phyloP scores from a whole-genome alignment of 208 protist genomes.

The Phytomonas francai region DNA sequence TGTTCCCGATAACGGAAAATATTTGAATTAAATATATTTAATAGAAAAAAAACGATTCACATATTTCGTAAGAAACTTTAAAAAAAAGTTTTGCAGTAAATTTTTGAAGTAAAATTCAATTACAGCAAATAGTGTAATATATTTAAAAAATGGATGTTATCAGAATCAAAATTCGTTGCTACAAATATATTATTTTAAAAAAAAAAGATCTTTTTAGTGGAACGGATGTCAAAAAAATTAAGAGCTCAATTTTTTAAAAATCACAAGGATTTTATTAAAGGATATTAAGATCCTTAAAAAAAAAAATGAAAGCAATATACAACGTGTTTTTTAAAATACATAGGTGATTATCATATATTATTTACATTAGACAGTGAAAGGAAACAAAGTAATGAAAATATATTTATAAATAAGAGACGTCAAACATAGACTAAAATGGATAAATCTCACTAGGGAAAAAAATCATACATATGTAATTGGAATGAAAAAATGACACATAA shows the following conservation, averaged over 20 bases:
- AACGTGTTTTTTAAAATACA: neutral
- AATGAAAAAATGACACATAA: neutral
- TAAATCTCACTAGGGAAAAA: too few species aligned
- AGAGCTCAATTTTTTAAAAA: neutral
- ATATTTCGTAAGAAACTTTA: neutral
- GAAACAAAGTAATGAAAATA: neutral
- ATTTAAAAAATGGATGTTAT: neutral
- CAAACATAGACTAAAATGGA: neutral
- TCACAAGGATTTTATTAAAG: conserved; percentile 1
- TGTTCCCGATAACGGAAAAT: neutral
- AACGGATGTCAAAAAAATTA: conserved; percentile 2
- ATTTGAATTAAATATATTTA: conserved; percentile 10
- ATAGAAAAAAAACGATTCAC: neutral
- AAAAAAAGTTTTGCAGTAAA: conserved; percentile 7
- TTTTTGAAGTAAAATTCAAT: conserved; percentile 6
- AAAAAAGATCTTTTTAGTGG: neutral
- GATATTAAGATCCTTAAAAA: conserved; percentile 11
- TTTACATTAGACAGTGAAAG: neutral
- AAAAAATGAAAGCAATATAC: conserved; percentile 15
- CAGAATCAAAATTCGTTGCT: neutral
- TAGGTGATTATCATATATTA: neutral
- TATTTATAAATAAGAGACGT: neutral
- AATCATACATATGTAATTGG: neutral
- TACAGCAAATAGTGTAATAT: neutral
- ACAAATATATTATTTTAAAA: conserved; percentile 1